phyloP scores from a whole-genome alignment of 2,329 filamentous ascomycete species.

The Beauveria pseudobassiana region DNA sequence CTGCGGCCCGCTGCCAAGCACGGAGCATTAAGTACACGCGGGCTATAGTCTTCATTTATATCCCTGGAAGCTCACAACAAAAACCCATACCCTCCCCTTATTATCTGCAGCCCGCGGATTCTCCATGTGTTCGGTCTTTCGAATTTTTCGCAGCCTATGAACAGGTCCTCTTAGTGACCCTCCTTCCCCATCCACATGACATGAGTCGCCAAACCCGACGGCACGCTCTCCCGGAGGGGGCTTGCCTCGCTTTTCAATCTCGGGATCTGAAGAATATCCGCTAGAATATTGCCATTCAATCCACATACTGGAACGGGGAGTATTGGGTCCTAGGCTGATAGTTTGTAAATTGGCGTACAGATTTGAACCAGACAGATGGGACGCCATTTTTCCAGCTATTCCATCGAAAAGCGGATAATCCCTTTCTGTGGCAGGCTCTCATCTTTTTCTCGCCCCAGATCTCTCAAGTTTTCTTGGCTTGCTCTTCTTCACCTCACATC shows the following conservation, averaged over 20 bases:
- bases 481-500: background rate
- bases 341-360: background rate
- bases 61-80: background rate
- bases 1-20: background rate
- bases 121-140: background rate
- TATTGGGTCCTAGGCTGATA: background rate
- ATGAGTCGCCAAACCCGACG: no score
- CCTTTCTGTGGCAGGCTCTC: background rate
- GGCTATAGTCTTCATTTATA: background rate
- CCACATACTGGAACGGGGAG: background rate
- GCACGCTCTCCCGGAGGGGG: no score
- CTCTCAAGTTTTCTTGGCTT: background rate
- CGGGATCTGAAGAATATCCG: background rate
- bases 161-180: no score
- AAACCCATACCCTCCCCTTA: background rate
- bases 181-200: no score
- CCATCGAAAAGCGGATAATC: background rate
- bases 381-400: no score
- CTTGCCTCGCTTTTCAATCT: background rate
- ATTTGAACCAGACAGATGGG: background rate
- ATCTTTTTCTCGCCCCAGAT: no score
- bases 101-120: background rate
- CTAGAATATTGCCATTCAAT: background rate
- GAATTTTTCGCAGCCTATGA: no score
- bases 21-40: background rate